Evolutionary conservation across 2,329 filamentous ascomycete species (phyloP), one percentile per base, ranked within the genome.

Genomic region (Hirsutella minnesotensis): DNA sequence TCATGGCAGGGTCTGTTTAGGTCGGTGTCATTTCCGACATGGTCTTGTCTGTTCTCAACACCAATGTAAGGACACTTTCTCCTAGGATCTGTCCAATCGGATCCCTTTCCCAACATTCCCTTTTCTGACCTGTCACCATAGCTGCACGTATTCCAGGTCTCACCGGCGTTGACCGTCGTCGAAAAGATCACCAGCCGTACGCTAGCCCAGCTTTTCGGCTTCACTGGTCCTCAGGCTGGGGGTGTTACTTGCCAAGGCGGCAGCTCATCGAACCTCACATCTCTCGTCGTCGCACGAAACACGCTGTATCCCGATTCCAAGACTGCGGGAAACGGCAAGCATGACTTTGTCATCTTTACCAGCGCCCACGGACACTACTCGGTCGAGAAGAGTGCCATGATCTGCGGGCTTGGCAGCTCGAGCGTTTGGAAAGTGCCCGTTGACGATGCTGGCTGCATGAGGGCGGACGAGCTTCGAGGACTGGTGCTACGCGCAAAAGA

Each of bases 61-160:
- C 92, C 30, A 98, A 96, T 58, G 77, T 80, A 66, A 63, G 69
- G 7, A 20, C 18, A 16, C 18, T 22, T 4, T 37, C 40, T 12
- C 12, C 24, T 7, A 27, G 12, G 7, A 27, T 27, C 24, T 12
- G 21, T 10, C 19, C 36, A 21, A 24, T 38, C 19, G 19, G 9
- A 21, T 38, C 10, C 16, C 33, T 35, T 35, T 8, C 33, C 33
- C 15, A 5, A 15, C 35, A 20, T 12, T 4, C 35, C 10, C 39
- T 5, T 31, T 19, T 15, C 27, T 39, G 21, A 40, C 33, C 35
- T 30, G 44, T 42, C 21, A 45, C 35, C 16, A 12, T 44, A 81
- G 78, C 68, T 89, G 15, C 92, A 96, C 61, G 86, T 96, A 47
- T 96, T 88, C 67, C 83, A 90, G 64, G 89, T 95, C 44, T 95